Conservation (phyloP, 345 rosid species). For the Linum lewisii region DNA sequence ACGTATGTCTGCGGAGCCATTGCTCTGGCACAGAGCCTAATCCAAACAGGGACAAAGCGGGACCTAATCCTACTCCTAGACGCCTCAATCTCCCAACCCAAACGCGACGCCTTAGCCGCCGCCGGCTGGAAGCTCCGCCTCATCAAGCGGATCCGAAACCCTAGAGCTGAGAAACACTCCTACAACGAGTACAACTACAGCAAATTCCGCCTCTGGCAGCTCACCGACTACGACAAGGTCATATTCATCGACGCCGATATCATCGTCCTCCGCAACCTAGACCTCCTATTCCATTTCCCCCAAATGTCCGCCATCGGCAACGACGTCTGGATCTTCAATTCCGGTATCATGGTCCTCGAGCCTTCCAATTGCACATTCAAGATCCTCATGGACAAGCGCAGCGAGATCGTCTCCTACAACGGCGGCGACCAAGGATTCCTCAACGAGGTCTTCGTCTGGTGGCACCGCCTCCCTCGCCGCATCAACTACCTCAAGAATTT, state of each 20-base stretch:
- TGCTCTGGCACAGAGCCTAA: conserved; percentile 74
- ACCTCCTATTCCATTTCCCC: conserved; percentile 70
- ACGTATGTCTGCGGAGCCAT: conserved; percentile 90
- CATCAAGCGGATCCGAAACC: conserved; percentile 73
- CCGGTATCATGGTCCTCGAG: conserved; percentile 91
- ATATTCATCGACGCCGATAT: conserved; percentile 88
- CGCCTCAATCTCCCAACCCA: conserved; percentile 53
- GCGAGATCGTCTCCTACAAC: conserved; percentile 71
- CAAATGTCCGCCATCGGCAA: conserved; percentile 87
- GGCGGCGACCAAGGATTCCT: conserved; percentile 87
- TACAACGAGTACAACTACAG: conserved; percentile 93
- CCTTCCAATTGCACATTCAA: conserved; percentile 88
- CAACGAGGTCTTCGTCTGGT: conserved; percentile 82
- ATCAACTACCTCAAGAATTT: conserved; percentile 77
- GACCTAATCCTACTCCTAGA: conserved; percentile 80
- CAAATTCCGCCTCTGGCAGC: conserved; percentile 86
- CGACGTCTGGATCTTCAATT: conserved; percentile 76
- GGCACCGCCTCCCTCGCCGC: conserved; percentile 81
- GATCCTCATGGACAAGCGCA: conserved; percentile 45
- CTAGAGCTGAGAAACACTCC: conserved; percentile 43
- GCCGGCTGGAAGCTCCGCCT: conserved; percentile 76
- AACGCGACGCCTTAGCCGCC: conserved; percentile 47
- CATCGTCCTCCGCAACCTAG: conserved; percentile 63
- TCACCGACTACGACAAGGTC: conserved; percentile 74
- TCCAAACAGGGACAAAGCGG: conserved; percentile 64